Base-by-base conservation (phyloP, 257 asterid species). In the Verbascum thapsus region DNA sequence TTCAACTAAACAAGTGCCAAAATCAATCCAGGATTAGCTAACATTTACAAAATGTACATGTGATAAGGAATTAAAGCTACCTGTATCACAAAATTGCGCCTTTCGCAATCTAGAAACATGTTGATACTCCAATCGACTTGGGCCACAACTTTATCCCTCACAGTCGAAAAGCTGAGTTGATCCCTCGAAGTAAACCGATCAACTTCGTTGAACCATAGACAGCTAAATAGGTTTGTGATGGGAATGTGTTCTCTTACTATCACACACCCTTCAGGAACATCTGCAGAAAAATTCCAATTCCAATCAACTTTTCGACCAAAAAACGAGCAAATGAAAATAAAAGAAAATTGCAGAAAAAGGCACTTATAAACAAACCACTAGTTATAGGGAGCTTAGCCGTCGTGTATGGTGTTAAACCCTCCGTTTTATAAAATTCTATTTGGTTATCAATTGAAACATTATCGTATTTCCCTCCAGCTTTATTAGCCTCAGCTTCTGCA, bases 241-340 rank as follows among this genome's bases (percentile, higher is more conserved):
- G 98, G 85, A 58, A 70, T 78, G 77, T 94, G 99, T 57, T 90
- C 99, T 71, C 94, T 85, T 64, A 94, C 76, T 61, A 94, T 81
- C 12, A 85, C 96, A 61, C 98, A 94, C 53, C 96, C 99, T 83
- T 94, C 96, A 5, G 99, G 99, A 67, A 94, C 99, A 94, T 94
- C 99, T 90, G 99, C 81, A 76, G 58, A 67, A n/a, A 67, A 48
- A 72, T 42, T 61, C 15, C 61, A 49, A 58, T 19, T 65, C 60
- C 40, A n/a, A 12, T 65, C 65, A 77, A 34, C 43, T 53, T 57
- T 39, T 18, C 56, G 45, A 30, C 26, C 32, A 58, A 64, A 63
- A n/a, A 65, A 58, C 32, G n/a, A n/a, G n/a, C n/a, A n/a, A n/a
- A n/a, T n/a, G n/a, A n/a, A n/a, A n/a, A n/a, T n/a, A n/a, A n/a